Evolutionary conservation across 169 alveolate species (phyloP).

Genomic region (Plasmodium cynomolgi): DNA sequence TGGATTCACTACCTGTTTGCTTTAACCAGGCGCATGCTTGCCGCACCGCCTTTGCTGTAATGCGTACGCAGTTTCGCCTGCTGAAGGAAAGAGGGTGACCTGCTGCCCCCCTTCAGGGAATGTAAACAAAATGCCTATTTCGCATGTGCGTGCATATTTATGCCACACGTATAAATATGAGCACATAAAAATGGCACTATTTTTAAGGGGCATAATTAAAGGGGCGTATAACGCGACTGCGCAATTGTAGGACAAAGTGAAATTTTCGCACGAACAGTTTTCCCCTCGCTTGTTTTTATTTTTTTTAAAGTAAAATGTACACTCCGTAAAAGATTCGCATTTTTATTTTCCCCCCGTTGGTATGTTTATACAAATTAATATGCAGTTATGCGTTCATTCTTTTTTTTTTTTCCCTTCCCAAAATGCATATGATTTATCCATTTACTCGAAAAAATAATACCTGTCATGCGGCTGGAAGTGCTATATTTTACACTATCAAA

Average conservation of each 20-base stretch:
- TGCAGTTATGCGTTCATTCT: not conserved
- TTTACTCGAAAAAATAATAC: not conserved
- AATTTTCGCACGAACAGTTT: not conserved
- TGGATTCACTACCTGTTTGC: not conserved
- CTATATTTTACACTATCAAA: not conserved
- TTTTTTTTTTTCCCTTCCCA: not conserved
- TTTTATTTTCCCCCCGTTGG: not conserved
- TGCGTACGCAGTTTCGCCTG: not conserved
- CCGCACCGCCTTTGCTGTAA: not conserved
- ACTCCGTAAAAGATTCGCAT: not conserved
- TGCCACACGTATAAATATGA: not conserved
- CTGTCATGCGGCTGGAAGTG: not conserved
- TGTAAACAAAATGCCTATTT: not conserved
- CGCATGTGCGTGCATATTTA: not conserved
- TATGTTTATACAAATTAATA: conserved; percentile 1
- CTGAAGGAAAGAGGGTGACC: not conserved
- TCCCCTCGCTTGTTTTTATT: not conserved
- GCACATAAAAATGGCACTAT: not conserved
- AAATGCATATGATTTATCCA: not conserved
- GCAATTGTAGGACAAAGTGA: not conserved
- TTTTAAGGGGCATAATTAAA: not conserved
- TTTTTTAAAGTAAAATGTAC: not conserved
- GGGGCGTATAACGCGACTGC: not conserved
- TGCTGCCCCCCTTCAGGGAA: not conserved
- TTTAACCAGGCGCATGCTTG: not conserved